Conservation (phyloP, 306 rosid species). For the Inga leiocalycina region DNA sequence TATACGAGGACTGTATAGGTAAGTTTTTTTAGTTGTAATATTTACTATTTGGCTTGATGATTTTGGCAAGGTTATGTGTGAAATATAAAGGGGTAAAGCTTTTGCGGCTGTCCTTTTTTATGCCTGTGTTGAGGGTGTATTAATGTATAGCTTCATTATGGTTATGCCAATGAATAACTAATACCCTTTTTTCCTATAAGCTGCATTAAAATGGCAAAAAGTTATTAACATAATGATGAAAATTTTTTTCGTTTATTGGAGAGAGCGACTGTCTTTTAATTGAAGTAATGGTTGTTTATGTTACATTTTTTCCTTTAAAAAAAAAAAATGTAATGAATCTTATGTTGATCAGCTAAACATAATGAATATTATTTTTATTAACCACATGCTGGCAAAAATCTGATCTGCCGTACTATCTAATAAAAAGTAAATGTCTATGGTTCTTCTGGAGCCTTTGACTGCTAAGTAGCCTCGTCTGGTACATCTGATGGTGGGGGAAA, state of each 20-base stretch:
- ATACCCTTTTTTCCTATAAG: too few species aligned
- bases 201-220: too few species aligned
- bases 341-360: background rate
- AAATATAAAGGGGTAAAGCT: background rate
- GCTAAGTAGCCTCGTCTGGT: background rate
- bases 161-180: too few species aligned
- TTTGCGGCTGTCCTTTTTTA: background rate
- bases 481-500: background rate
- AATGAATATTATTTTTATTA: background rate
- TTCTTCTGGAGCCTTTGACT: background rate
- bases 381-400: background rate
- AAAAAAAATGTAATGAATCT: background rate
- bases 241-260: background rate
- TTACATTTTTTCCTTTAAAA: background rate
- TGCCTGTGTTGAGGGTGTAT: background rate
- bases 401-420: background rate
- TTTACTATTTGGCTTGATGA: constrained; percentile 13
- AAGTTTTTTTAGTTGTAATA: constrained; percentile 28
- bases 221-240: too few species aligned
- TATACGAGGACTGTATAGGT: constrained; percentile 90
- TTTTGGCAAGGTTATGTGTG: constrained; percentile 12
- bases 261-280: background rate
- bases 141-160: too few species aligned
- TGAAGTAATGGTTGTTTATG: background rate
- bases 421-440: background rate